Evolutionary conservation across 1,284 basidiomycete genomes (phyloP).

Genomic region (Rhizopogon parksii): DNA sequence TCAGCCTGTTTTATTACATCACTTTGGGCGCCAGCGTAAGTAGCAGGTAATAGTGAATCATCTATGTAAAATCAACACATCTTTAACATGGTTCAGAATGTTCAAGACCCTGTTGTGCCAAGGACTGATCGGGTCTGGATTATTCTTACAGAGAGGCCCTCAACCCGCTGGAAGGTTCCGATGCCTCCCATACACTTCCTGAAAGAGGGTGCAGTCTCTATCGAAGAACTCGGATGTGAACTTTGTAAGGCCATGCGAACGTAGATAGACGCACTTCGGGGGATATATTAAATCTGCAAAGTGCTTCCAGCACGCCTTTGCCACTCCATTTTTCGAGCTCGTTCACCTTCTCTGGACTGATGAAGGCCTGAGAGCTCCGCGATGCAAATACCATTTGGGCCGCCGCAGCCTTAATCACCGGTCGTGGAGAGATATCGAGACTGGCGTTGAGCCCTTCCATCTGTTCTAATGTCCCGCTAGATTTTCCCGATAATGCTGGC

Average conservation of each 20-base stretch:
- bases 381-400: constrained; percentile 84
- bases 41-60: not conserved
- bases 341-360: constrained; percentile 62
- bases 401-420: constrained; percentile 65
- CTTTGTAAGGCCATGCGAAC: not conserved
- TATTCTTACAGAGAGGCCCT: constrained; percentile 12
- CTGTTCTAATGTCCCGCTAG: not conserved
- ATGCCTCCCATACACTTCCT: constrained; percentile 34
- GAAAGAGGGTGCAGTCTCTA: constrained; percentile 32
- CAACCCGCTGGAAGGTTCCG: not conserved
- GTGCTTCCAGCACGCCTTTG: constrained; percentile 42
- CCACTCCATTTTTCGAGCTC: constrained; percentile 65
- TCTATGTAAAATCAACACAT: not conserved
- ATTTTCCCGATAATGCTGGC: constrained; percentile 17
- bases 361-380: constrained; percentile 68
- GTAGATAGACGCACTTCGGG: constrained; percentile 37
- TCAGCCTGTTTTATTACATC: not conserved
- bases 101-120: not conserved
- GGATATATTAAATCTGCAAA: constrained; percentile 31
- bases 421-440: constrained; percentile 21
- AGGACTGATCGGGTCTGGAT: not conserved
- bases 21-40: too few species aligned
- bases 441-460: constrained; percentile 23
- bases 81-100: not conserved
- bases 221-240: constrained; percentile 5